phyloP scores from a whole-genome alignment of 495 filamentous ascomycete species.

The Aspergillus diversus region DNA sequence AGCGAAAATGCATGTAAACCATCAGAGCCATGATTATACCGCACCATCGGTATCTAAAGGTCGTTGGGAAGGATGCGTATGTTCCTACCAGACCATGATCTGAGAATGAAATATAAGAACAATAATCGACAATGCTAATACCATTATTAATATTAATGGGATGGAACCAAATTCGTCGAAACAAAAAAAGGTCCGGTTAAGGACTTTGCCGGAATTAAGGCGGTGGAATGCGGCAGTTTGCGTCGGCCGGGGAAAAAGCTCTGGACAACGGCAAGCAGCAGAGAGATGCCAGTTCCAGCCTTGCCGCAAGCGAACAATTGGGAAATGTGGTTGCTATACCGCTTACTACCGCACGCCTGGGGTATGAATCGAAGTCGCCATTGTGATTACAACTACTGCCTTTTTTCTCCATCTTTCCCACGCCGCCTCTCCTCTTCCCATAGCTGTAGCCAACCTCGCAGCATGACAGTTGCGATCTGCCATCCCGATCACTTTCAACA shows the following conservation, averaged over 20 bases:
- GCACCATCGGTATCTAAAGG: too few species aligned
- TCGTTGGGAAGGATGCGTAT: too few species aligned
- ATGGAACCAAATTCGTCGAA: background rate
- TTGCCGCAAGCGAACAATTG: constrained; percentile 2
- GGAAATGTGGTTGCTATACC: constrained; percentile 3
- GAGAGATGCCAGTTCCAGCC: background rate
- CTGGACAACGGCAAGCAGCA: background rate
- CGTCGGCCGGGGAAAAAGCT: background rate
- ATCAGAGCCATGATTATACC: too few species aligned
- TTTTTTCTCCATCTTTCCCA: background rate
- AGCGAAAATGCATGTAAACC: too few species aligned
- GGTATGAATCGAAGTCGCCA: background rate
- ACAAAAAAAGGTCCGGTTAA: constrained; percentile 16
- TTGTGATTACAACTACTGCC: background rate
- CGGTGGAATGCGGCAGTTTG: constrained; percentile 15
- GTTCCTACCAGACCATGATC: too few species aligned
- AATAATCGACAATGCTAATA: too few species aligned
- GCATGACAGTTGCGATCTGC: constrained; percentile 10
- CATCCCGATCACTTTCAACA: background rate
- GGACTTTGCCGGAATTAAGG: constrained; percentile 20
- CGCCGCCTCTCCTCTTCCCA: background rate
- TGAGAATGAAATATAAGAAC: too few species aligned
- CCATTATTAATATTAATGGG: too few species aligned
- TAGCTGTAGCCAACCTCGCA: constrained; percentile 5
- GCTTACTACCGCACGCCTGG: background rate